Conservation (phyloP, 208 protist genomes). For the Acanthamoeba healyi region DNA sequence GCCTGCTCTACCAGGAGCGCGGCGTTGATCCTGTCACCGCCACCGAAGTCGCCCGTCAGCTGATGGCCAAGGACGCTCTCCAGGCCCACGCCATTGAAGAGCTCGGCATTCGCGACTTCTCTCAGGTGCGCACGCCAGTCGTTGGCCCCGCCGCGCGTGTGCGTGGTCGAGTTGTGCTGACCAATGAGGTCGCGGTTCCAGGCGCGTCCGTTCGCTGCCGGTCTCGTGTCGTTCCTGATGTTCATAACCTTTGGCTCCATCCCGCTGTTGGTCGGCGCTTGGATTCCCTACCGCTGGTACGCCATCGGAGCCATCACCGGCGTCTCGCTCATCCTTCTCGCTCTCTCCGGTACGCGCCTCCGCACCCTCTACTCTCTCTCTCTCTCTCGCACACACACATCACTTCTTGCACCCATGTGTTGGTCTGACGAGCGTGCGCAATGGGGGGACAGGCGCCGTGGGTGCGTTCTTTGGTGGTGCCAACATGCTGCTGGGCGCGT, state of each 20-base stretch:
- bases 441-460: not conserved
- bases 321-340: constrained; percentile 57
- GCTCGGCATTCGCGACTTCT: constrained; percentile 68
- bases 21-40: constrained; percentile 30
- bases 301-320: constrained; percentile 56
- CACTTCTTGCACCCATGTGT: too few relatives aligned
- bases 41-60: constrained; percentile 38
- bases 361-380: not conserved
- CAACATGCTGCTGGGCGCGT: not conserved
- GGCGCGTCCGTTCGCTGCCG: constrained; percentile 24
- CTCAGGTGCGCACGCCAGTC: not conserved
- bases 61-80: constrained; percentile 56
- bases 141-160: not conserved
- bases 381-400: not conserved
- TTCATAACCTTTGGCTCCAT: constrained; percentile 48
- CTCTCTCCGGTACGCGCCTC: not conserved
- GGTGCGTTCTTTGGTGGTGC: constrained; percentile 24
- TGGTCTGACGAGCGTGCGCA: too few relatives aligned
- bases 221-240: constrained; percentile 52
- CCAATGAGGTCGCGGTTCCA: not conserved
- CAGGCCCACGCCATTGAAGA: constrained; percentile 69
- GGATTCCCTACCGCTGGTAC: constrained; percentile 6
- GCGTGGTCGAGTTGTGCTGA: not conserved
- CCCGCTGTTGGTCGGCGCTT: constrained; percentile 46
- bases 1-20: constrained; percentile 47